phyloP scores from a whole-genome alignment of 164 flowering plant genomes.

The Aristolochia fimbriata region DNA sequence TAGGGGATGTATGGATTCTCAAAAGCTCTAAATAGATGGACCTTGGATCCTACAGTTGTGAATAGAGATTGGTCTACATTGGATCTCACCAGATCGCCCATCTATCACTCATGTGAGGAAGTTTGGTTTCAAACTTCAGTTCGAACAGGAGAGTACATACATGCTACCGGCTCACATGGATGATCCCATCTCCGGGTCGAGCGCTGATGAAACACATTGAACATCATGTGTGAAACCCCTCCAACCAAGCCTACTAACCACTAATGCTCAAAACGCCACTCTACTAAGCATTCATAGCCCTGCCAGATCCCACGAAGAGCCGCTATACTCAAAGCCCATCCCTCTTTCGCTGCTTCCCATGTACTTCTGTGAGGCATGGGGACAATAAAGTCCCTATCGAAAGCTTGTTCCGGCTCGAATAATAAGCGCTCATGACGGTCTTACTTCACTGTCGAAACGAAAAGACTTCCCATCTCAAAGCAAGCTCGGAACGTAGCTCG shows the following conservation, averaged over 20 bases:
- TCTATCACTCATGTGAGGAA: background rate
- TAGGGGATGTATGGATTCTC: background rate
- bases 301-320: background rate
- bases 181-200: background rate
- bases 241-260: background rate
- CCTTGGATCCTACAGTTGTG: background rate
- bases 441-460: background rate
- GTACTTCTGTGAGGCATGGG: background rate
- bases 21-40: too few species aligned
- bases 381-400: background rate
- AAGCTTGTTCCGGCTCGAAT: background rate
- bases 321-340: background rate
- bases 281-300: background rate
- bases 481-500: background rate
- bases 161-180: background rate
- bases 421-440: background rate
- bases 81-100: background rate
- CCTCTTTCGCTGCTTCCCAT: background rate
- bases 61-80: background rate
- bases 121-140: background rate
- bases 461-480: background rate
- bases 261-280: too few species aligned
- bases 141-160: background rate
- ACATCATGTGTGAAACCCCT: background rate
- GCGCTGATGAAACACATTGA: background rate